Base-by-base conservation (phyloP, 2,329 filamentous ascomycete species). In the Dothidotthia symphoricarpi region DNA sequence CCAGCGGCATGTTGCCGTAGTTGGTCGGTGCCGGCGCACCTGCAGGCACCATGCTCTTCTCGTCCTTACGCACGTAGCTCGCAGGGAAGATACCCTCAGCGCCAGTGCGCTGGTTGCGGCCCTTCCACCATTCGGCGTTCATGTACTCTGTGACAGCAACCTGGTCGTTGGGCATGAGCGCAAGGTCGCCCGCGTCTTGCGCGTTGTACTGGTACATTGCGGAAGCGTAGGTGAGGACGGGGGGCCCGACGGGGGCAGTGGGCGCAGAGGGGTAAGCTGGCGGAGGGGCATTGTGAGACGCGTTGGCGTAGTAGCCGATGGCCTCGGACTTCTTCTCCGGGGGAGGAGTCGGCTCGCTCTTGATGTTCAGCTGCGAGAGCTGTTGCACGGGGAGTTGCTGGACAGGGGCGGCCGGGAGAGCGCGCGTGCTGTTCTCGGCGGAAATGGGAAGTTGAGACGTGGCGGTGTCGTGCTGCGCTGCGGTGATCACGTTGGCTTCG, bases 41-140 rank as follows among this genome's bases (percentile, higher is more conserved):
- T 40, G 56, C 47, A 34, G 74, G 56, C 44, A 66, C 68, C 47
- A 69, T 54, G 49, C 61, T 63, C 66, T 85, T 82, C 51, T 85
- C 76, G 54, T 90, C 82, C 34, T 86, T 70, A 34, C 74, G 76
- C 33, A 95, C 90, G 64, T 97, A 97, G 65, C 80, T 88, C 54
- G 85, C 81, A n/a, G 91, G 91, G 77, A 97, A 97, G 65, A 97
- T 95, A 56, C 91, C 91, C 70, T 95, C 88, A 52, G 80, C 72
- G 39, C 85, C 85, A 7, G 89, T 95, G 36, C 88, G 82, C 59
- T 84, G 75, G 69, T 95, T 95, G 55, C 80, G 81, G 53, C 91
- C 91, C 75, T 88, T 84, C 88, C 89, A 96, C 91, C 91, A 97
- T 69, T 97, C 90, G 47, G 83, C 81, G 69, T 97, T 97, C 85